Conservation (phyloP, 2,329 filamentous ascomycete genomes). For the Alternaria solani region DNA sequence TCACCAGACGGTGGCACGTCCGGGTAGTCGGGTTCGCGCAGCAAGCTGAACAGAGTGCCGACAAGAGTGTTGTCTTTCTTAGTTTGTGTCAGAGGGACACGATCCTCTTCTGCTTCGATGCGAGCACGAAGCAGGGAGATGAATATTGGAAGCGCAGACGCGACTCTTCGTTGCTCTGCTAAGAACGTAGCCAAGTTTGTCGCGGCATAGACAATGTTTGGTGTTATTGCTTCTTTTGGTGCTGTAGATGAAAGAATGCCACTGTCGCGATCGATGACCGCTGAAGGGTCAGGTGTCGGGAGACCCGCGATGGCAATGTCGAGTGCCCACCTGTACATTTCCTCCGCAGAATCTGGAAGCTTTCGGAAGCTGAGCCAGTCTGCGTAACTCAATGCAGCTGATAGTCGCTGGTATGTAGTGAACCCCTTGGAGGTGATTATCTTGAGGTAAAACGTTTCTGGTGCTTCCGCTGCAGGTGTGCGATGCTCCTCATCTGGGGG, state of each 20-base stretch:
- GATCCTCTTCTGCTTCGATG: conserved; percentile 62
- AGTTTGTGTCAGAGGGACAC: conserved; percentile 27
- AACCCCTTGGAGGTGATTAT: conserved; percentile 84
- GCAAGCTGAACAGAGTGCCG: conserved; percentile 40
- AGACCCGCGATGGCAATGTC: conserved; percentile 72
- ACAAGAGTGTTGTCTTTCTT: conserved; percentile 36
- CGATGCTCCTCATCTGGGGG: conserved; percentile 81
- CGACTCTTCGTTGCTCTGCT: conserved; percentile 72
- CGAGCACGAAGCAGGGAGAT: conserved; percentile 84
- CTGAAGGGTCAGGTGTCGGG: conserved; percentile 50
- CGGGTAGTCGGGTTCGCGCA: conserved; percentile 70
- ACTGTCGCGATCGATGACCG: conserved; percentile 68
- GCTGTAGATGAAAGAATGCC: conserved; percentile 67
- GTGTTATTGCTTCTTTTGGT: conserved; percentile 62
- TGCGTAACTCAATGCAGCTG: conserved; percentile 83
- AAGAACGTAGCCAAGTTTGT: conserved; percentile 82
- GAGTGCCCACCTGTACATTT: conserved; percentile 78
- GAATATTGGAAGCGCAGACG: conserved; percentile 80
- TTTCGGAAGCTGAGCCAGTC: conserved; percentile 85
- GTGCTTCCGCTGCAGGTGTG: conserved; percentile 68
- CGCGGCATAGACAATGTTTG: conserved; percentile 77
- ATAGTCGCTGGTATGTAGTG: conserved; percentile 76
- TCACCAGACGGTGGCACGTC: conserved; percentile 74
- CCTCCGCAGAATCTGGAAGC: conserved; percentile 68
- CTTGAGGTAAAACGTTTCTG: conserved; percentile 81